Evolutionary conservation across 2,329 filamentous ascomycete genomes (phyloP).

Genomic region (Simplicillium sp.): DNA sequence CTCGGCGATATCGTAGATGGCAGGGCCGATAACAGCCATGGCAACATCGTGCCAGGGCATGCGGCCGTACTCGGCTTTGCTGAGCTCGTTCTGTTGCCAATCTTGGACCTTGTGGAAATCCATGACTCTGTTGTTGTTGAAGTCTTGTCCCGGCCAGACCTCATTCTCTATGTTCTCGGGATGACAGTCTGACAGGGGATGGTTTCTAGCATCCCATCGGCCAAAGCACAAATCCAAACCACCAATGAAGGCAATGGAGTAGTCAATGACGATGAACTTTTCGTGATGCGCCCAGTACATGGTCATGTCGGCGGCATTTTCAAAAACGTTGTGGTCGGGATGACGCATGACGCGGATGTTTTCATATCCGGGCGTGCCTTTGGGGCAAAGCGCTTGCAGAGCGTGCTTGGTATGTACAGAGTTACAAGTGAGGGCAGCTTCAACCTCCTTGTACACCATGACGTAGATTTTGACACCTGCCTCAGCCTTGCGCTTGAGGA

Average conservation of each 20-base stretch:
- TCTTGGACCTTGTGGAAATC: constrained; percentile 87
- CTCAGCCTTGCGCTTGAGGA: constrained; percentile 82
- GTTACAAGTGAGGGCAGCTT: constrained; percentile 80
- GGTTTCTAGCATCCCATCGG: constrained; percentile 82
- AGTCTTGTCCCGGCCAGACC: constrained; percentile 92
- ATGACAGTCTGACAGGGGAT: constrained; percentile 78
- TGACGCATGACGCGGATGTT: constrained; percentile 88
- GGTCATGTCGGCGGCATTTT: constrained; percentile 91
- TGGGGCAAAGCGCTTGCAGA: constrained; percentile 66
- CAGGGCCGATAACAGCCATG: constrained; percentile 84
- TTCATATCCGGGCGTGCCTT: constrained; percentile 71
- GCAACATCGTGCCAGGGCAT: constrained; percentile 99
- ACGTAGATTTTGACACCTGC: constrained; percentile 91
- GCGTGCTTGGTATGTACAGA: constrained; percentile 88
- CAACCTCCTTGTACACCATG: constrained; percentile 82
- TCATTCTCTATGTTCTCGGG: constrained; percentile 74
- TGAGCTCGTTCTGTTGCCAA: constrained; percentile 89
- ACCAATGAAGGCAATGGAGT: constrained; percentile 82
- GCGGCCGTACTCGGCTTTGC: constrained; percentile 81
- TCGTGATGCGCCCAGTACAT: constrained; percentile 98
- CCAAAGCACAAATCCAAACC: constrained; percentile 94
- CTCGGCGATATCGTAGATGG: constrained; percentile 88
- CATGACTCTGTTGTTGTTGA: constrained; percentile 95
- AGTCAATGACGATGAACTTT: constrained; percentile 94
- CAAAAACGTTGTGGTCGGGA: constrained; percentile 89